These are phyloP conservation scores for Quercus tomentella DNA, from an alignment of 331 rosid genomes.

Conservation along the genomic window DNA sequence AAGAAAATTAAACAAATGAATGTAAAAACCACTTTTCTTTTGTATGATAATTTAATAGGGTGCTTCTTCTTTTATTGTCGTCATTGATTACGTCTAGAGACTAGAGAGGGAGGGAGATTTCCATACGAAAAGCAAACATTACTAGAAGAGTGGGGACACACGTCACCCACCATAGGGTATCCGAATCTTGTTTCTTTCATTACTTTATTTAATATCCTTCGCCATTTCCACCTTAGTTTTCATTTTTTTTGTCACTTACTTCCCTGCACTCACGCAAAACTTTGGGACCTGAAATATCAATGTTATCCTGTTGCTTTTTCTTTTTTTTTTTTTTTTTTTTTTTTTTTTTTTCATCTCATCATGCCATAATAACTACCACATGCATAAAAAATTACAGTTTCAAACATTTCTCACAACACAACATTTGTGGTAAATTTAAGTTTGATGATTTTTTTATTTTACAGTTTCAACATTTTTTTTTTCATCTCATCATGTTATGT, in stretches of 20 bases:
- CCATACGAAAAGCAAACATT: not conserved
- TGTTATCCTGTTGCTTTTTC: not conserved
- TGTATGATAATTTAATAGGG: not conserved
- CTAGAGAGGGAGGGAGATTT: not conserved
- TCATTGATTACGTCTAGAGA: constrained; percentile 25
- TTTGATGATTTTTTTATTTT: no score
- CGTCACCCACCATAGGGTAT: no score
- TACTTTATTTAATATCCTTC: not conserved
- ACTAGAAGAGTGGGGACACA: constrained; percentile 24
- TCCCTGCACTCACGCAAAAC: not conserved
- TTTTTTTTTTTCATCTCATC: no score
- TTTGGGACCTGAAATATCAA: not conserved
- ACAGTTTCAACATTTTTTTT: no score
- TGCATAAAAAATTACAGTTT: no score
- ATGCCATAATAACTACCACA: no score
- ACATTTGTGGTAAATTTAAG: no score
- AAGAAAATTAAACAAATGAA: not conserved
- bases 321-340: no score
- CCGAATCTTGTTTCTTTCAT: constrained; percentile 14
- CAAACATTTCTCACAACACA: no score
- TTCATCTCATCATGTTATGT: no score
- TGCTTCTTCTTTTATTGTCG: not conserved
- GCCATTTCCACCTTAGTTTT: not conserved
- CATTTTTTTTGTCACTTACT: not conserved
- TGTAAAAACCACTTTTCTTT: constrained; percentile 6